Evolutionary conservation across 352 stramenopile genomes (phyloP), one percentile per base, ranked within the genome.

Genomic region (Plasmopara muralis): DNA sequence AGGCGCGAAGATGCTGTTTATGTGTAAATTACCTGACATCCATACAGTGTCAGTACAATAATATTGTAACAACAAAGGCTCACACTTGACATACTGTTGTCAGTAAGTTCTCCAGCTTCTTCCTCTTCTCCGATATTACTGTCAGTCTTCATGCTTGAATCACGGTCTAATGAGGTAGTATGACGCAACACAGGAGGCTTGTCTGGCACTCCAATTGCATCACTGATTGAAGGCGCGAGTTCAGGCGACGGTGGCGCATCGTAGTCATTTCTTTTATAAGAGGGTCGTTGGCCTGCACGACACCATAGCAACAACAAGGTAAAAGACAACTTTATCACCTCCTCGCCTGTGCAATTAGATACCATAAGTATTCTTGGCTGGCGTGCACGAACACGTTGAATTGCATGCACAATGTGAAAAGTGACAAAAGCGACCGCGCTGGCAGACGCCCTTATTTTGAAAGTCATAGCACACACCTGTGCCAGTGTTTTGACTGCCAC

Each of bases 381-480:
- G 68, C 5, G 83, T 93, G 58, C 83, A 93, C 4, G 72, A 85
- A 47, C 83, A 93, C 34, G 79, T 88, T 12, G 80, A 90, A 60
- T 93, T 89, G 55, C 83, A 93, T 8, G 83, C 83, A 49, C 83
- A 93, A 57, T 93, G 83, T 12, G 81, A 92, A 54, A 93, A 93
- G 50, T 93, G 83, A 62, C 83, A 93, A 45, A 87, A 89, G 15
- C 77, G 71, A 7, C 81, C 83, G 12, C 83, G 83, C 51, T 92
- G 81, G 20, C 83, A 93, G 8, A 89, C 74, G 9, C 83, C 83
- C 43, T 93, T 93, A 64, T 93, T 93, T 55, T 25, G 83, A 40
- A 93, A 93, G 31, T 93, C 83, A 55, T 93, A 93, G 54, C 83
- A 93, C 30, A 93, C 83, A 37, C 83, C 83, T 35, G 77, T 88